phyloP scores from a whole-genome alignment of 805 yeast genomes.

The Saccharomycopsis olivae region DNA sequence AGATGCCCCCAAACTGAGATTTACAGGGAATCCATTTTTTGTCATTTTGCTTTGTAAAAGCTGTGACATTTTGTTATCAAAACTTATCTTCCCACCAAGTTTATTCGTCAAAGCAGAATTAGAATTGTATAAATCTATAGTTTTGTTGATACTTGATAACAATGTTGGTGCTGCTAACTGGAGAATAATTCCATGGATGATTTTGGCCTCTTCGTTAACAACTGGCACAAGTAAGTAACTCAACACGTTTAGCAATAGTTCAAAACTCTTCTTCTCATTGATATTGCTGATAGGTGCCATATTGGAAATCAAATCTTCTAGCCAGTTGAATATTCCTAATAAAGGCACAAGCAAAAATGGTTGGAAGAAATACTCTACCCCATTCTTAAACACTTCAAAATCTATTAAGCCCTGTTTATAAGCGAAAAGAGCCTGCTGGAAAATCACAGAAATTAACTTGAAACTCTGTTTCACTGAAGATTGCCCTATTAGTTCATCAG shows the following conservation, averaged over 20 bases:
- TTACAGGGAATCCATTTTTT: constrained; percentile 10
- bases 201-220: constrained; percentile 19
- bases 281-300: constrained; percentile 20
- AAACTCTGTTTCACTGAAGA: constrained; percentile 59
- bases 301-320: constrained; percentile 30
- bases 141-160: constrained; percentile 1
- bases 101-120: not conserved
- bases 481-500: constrained; percentile 68
- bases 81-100: not conserved
- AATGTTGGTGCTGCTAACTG: constrained; percentile 12
- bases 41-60: constrained; percentile 2
- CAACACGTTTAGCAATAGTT: constrained; percentile 29
- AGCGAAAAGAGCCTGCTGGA: constrained; percentile 62
- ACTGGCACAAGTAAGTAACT: constrained; percentile 33
- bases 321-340: constrained; percentile 44
- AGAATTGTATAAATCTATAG: not conserved
- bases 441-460: constrained; percentile 58
- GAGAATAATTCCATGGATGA: constrained; percentile 15
- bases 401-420: constrained; percentile 45
- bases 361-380: constrained; percentile 80
- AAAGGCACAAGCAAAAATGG: constrained; percentile 56
- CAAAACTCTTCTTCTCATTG: constrained; percentile 24
- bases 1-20: constrained; percentile 4
- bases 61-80: constrained; percentile 1
- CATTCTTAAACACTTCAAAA: constrained; percentile 53